Evolutionary conservation across 768 basidiomycete species (phyloP).

Genomic region (Termitomyces sp.): DNA sequence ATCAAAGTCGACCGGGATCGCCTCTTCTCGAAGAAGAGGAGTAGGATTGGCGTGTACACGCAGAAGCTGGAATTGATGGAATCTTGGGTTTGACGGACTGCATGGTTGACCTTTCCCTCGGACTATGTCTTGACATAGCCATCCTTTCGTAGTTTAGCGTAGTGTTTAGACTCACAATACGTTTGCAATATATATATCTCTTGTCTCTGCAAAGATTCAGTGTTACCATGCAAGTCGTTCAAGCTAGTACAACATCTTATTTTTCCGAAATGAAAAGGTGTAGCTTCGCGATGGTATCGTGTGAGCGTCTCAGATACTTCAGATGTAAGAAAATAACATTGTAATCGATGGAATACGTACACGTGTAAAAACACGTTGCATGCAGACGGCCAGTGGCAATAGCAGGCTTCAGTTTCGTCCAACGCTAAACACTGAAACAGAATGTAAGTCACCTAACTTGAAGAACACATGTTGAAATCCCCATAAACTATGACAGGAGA

Average conservation of each 20-base stretch:
- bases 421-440: background rate
- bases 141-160: slow-evolving; percentile 15
- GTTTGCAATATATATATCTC: slow-evolving; percentile 14
- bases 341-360: slow-evolving; percentile 26
- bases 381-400: slow-evolving; percentile 8
- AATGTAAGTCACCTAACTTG: slow-evolving; percentile 7
- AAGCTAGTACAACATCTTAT: background rate
- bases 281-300: slow-evolving; percentile 11
- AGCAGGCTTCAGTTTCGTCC: slow-evolving; percentile 2
- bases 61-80: slow-evolving; percentile 14
- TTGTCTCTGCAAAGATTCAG: background rate
- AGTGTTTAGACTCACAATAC: slow-evolving; percentile 15
- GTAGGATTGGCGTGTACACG: slow-evolving; percentile 8
- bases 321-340: slow-evolving; percentile 8
- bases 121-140: slow-evolving; percentile 12
- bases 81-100: slow-evolving; percentile 17
- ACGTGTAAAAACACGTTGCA: slow-evolving; percentile 28
- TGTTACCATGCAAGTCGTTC: background rate
- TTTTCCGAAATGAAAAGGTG: slow-evolving; percentile 15
- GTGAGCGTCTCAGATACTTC: slow-evolving; percentile 8
- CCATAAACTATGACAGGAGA: slow-evolving; percentile 5
- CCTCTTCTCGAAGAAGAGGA: slow-evolving; percentile 19
- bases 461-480: slow-evolving; percentile 11
- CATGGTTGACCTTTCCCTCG: slow-evolving; percentile 4
- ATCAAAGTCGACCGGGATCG: slow-evolving; percentile 6